phyloP scores from a whole-genome alignment of 2,329 filamentous ascomycete species.

The Ophiostoma ulmi region DNA sequence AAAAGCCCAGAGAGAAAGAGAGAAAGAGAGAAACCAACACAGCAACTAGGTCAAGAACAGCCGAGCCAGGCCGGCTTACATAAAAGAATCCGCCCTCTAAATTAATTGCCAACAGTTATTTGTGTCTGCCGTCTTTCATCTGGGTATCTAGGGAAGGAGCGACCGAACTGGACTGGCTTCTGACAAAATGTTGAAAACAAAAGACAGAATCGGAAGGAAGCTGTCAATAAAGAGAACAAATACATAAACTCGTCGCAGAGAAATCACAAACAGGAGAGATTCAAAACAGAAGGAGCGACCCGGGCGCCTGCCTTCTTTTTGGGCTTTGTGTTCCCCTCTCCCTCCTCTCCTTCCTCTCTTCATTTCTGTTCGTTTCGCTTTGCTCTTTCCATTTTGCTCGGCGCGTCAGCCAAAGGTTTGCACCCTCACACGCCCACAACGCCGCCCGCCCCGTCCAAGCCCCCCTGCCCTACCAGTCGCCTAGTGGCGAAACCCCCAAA shows the following conservation, averaged over 20 bases:
- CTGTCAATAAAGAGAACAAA: no score
- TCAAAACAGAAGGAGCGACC: conserved; percentile 5
- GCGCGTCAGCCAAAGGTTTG: conserved; percentile 4
- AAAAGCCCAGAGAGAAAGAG: background rate
- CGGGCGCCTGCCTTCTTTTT: conserved; percentile 7
- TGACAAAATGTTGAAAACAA: no score
- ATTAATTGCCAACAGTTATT: background rate
- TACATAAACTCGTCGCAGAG: background rate
- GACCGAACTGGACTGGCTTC: conserved; percentile 9
- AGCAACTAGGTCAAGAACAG: background rate
- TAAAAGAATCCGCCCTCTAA: background rate
- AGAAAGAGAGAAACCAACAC: background rate
- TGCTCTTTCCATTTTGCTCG: background rate
- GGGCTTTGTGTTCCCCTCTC: background rate
- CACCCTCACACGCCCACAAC: background rate
- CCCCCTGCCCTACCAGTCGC: conserved; percentile 14
- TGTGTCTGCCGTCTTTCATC: background rate
- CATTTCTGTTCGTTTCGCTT: background rate
- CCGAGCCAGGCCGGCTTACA: conserved; percentile 11
- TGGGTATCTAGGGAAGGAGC: background rate
- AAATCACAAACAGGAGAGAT: background rate
- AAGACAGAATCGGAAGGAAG: background rate
- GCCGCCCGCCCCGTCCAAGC: conserved; percentile 13
- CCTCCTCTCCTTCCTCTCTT: background rate
- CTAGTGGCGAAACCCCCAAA: background rate